Evolutionary conservation across 805 yeast species (phyloP).

Genomic region (Kodamaea hsintzibuensis): DNA sequence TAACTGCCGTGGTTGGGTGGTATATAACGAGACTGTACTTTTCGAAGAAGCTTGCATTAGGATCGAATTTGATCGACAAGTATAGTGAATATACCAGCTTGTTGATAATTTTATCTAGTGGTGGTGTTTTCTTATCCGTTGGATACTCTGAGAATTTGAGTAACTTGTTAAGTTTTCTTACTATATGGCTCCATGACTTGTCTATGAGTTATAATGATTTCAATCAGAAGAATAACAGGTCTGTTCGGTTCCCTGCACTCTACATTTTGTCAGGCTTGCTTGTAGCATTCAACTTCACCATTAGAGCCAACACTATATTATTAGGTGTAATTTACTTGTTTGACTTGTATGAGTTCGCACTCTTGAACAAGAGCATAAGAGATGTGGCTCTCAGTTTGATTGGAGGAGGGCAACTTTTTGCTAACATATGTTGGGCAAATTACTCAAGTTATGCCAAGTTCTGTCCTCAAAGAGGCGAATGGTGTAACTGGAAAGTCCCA

Average conservation of each 20-base stretch:
- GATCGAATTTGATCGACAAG: slow-evolving; percentile 3
- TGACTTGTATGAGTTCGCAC: slow-evolving; percentile 45
- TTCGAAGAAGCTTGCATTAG: neutral
- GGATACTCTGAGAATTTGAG: slow-evolving; percentile 79
- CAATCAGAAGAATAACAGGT: slow-evolving; percentile 15
- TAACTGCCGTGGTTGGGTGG: slow-evolving; percentile 51
- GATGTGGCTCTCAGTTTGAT: slow-evolving; percentile 35
- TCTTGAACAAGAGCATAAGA: slow-evolving; percentile 15
- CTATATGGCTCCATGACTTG: slow-evolving; percentile 51
- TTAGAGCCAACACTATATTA: slow-evolving; percentile 76
- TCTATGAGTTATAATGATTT: slow-evolving; percentile 24
- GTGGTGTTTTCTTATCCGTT: slow-evolving; percentile 73
- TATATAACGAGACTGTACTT: slow-evolving; percentile 41
- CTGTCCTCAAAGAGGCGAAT: slow-evolving; percentile 73
- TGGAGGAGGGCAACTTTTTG: slow-evolving; percentile 58
- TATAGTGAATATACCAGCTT: slow-evolving; percentile 29
- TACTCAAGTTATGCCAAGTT: slow-evolving; percentile 53
- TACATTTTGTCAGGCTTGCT: slow-evolving; percentile 53
- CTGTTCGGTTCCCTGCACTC: slow-evolving; percentile 20
- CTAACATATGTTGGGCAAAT: slow-evolving; percentile 48
- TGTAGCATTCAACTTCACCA: slow-evolving; percentile 57
- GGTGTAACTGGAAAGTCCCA: slow-evolving; percentile 67
- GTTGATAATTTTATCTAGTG: slow-evolving; percentile 66
- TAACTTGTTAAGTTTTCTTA: slow-evolving; percentile 58
- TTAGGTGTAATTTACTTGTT: slow-evolving; percentile 66